Evolutionary conservation across 352 stramenopile genomes (phyloP).

Genomic region (Phytophthora agathidicida): DNA sequence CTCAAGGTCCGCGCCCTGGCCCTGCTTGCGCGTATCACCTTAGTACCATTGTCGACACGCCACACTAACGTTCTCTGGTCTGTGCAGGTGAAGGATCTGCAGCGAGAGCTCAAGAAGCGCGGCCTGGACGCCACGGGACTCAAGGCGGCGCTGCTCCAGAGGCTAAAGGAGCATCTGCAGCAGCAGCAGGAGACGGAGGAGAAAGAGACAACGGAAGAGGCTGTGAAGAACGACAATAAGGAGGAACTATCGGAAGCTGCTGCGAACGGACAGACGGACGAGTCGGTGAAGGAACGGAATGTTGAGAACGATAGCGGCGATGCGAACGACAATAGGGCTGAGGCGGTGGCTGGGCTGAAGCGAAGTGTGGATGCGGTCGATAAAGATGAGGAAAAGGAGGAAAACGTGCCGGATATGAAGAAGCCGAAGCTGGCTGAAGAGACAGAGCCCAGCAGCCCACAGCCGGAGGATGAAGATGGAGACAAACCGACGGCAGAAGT

Average conservation of each 20-base stretch:
- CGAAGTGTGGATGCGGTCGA: conserved; percentile 10
- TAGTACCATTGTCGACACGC: background rate
- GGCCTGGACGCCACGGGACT: conserved; percentile 43
- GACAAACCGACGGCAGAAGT: background rate
- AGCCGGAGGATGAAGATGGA: conserved; percentile 26
- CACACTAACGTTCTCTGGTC: too few species aligned
- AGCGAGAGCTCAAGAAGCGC: conserved; percentile 47
- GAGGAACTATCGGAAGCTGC: background rate
- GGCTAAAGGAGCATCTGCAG: conserved; percentile 42
- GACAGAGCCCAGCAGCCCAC: background rate
- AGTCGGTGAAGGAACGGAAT: background rate
- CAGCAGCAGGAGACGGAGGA: conserved; percentile 6
- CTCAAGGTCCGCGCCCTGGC: conserved; percentile 32
- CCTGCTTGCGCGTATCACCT: background rate
- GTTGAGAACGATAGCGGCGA: background rate
- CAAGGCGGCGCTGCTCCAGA: conserved; percentile 49
- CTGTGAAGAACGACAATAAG: background rate
- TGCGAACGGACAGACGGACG: too few species aligned
- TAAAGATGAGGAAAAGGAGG: conserved; percentile 5
- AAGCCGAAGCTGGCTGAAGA: conserved; percentile 18
- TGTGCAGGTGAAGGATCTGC: conserved; percentile 61
- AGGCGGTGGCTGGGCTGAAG: conserved; percentile 9
- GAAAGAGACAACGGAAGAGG: background rate
- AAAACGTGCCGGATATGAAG: conserved; percentile 4
- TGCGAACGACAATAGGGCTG: background rate